These are phyloP conservation scores for Trichoderma pleuroti DNA, from an alignment of 2,329 filamentous ascomycete species.

Conservation along the genomic window DNA sequence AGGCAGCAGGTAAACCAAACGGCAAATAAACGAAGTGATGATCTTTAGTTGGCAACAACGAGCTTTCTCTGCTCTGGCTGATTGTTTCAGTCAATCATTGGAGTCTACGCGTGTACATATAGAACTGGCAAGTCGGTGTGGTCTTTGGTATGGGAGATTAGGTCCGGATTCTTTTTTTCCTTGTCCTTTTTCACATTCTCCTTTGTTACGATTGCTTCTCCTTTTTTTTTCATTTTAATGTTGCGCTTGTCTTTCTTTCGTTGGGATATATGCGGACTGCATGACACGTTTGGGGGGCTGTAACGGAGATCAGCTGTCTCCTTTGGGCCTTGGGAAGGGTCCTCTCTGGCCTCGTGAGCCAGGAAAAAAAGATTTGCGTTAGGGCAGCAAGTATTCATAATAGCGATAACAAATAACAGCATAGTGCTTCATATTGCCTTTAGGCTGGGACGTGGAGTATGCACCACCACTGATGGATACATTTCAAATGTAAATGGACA, in stretches of 20 bases:
- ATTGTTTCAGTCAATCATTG: constrained; percentile 9
- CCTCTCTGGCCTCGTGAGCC: neutral
- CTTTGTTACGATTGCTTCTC: neutral
- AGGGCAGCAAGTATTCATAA: neutral
- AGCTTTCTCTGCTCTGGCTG: neutral
- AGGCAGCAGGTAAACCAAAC: constrained; percentile 30
- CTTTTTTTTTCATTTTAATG: neutral
- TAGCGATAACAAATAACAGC: neutral
- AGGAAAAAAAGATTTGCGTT: neutral
- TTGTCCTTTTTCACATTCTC: neutral
- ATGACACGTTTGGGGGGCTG: neutral
- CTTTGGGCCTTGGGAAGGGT: neutral
- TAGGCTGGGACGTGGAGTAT: neutral
- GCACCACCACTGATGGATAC: neutral
- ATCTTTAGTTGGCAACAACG: neutral
- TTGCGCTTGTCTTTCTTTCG: neutral
- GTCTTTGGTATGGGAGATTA: neutral
- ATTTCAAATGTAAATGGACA: neutral
- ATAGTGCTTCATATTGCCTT: neutral
- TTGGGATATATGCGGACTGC: constrained; percentile 12
- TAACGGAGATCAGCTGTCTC: constrained; percentile 11
- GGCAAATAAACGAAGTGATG: constrained; percentile 19
- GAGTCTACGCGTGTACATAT: constrained; percentile 18
- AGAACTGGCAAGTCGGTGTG: constrained; percentile 13
- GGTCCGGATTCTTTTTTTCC: neutral